A percentile compares a stretch with the other conserved stretches of the same genome.
Evolutionary conservation across 345 rosid genomes (phyloP).

Genomic region (Arabis alpina): DNA sequence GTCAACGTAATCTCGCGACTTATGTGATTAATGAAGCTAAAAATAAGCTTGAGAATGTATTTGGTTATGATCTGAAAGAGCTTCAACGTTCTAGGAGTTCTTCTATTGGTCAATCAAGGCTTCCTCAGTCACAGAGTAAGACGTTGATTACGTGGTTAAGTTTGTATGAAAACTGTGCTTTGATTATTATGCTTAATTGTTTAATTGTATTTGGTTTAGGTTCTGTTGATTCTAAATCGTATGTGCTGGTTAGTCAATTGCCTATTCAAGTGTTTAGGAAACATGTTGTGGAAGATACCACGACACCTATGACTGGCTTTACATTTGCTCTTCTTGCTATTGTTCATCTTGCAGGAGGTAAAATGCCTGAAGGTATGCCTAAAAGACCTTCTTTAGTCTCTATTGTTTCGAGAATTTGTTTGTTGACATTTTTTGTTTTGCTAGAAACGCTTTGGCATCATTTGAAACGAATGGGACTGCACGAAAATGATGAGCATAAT

Average conservation of each 20-base stretch:
- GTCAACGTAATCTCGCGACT: constrained; percentile 65
- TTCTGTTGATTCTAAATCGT: constrained; percentile 68
- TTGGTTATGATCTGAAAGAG: constrained; percentile 83
- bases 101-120: constrained; percentile 53
- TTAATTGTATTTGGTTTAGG: constrained; percentile 35
- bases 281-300: constrained; percentile 63
- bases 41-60: constrained; percentile 61
- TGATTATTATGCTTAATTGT: constrained; percentile 9
- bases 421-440: not conserved
- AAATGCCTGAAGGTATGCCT: constrained; percentile 72
- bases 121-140: constrained; percentile 63
- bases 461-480: constrained; percentile 69
- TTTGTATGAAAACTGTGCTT: not conserved
- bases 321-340: constrained; percentile 73
- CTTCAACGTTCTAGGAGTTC: constrained; percentile 72
- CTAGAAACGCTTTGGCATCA: constrained; percentile 87
- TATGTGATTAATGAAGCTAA: constrained; percentile 71
- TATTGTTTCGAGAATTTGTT: constrained; percentile 4
- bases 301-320: constrained; percentile 67
- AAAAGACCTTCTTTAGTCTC: not conserved
- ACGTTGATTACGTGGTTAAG: not conserved
- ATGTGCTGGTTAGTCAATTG: constrained; percentile 73
- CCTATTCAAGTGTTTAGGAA: constrained; percentile 67
- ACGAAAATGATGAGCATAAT: constrained; percentile 67
- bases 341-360: constrained; percentile 85